phyloP scores from a whole-genome alignment of 1,139 yeast species.

The Sugiyamaella novakii region DNA sequence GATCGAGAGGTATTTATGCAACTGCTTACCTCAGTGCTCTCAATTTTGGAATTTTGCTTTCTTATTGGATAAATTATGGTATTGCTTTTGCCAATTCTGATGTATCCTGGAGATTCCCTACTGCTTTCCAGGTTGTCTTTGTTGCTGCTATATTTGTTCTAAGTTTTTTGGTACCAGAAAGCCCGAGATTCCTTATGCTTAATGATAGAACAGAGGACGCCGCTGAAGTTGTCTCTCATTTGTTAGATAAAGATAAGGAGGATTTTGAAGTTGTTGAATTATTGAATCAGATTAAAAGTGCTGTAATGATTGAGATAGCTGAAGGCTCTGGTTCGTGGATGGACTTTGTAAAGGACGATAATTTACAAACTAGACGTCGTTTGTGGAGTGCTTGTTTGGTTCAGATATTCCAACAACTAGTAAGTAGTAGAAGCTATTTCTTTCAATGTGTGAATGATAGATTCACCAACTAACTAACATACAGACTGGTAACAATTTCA shows the following conservation, averaged over 20 bases:
- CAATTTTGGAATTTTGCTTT: constrained; percentile 68
- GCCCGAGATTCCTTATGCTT: constrained; percentile 62
- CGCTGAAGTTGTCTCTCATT: constrained; percentile 17
- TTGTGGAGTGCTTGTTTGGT: constrained; percentile 25
- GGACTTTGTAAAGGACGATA: constrained; percentile 23
- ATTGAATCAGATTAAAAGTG: constrained; percentile 22
- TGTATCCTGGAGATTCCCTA: constrained; percentile 56
- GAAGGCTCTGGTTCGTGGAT: constrained; percentile 26
- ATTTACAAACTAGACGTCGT: constrained; percentile 23
- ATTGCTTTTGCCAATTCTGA: constrained; percentile 37
- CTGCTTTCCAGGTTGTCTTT: constrained; percentile 34
- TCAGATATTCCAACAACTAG: constrained; percentile 48
- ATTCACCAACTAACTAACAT: background rate
- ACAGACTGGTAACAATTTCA: constrained; percentile 66
- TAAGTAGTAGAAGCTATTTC: constrained; percentile 7
- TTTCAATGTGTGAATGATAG: too few species aligned
- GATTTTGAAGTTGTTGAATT: constrained; percentile 20
- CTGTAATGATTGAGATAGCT: constrained; percentile 21
- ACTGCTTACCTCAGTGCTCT: constrained; percentile 68
- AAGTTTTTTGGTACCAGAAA: constrained; percentile 56
- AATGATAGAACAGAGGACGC: constrained; percentile 23
- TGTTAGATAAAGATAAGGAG: constrained; percentile 15
- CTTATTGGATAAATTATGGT: constrained; percentile 71
- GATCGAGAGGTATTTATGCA: constrained; percentile 69
- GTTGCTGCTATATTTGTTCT: constrained; percentile 21